These are phyloP conservation scores for Talaromyces sp. DNA, from an alignment of 2,329 filamentous ascomycete genomes.

Conservation along the genomic window DNA sequence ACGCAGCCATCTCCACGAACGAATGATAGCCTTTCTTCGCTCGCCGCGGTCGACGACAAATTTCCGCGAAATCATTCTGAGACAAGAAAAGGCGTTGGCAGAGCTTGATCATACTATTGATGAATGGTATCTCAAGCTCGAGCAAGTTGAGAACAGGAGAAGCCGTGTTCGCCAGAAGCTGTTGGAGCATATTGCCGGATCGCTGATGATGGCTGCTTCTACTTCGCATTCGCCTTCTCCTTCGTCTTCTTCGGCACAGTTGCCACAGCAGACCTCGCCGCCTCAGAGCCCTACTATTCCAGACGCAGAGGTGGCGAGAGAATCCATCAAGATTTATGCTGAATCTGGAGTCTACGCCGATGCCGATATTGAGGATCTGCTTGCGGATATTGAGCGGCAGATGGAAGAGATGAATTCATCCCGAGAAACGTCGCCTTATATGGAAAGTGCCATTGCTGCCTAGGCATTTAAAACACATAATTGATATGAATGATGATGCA, in stretches of 20 bases:
- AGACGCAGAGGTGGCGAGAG: slow-evolving; percentile 17
- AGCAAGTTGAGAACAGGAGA: slow-evolving; percentile 71
- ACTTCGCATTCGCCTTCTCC: not conserved
- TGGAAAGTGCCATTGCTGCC: not conserved
- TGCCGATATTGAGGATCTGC: slow-evolving; percentile 60
- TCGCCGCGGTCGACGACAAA: slow-evolving; percentile 66
- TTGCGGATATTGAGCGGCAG: slow-evolving; percentile 62
- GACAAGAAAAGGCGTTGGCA: slow-evolving; percentile 72
- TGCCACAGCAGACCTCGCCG: slow-evolving; percentile 32
- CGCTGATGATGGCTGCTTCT: slow-evolving; percentile 48
- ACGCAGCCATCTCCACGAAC: slow-evolving; percentile 68
- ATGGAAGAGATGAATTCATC: slow-evolving; percentile 41
- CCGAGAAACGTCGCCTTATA: slow-evolving; percentile 15
- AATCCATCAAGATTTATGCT: slow-evolving; percentile 65
- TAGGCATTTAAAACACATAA: not conserved
- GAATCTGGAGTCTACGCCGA: slow-evolving; percentile 57
- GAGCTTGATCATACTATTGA: slow-evolving; percentile 75
- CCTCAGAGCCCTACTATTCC: not conserved
- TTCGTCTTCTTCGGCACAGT: slow-evolving; percentile 8
- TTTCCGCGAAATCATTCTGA: slow-evolving; percentile 68
- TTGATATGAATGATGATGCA: not conserved
- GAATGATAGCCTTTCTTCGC: slow-evolving; percentile 72
- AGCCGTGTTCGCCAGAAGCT: slow-evolving; percentile 72
- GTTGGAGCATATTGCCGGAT: slow-evolving; percentile 73
- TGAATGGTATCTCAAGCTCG: slow-evolving; percentile 75